Percentiles rank a stretch among this genome's conserved stretches.
phyloP scores from a whole-genome alignment of 768 basidiomycete genomes.

The Dacryopinax primogenitus region DNA sequence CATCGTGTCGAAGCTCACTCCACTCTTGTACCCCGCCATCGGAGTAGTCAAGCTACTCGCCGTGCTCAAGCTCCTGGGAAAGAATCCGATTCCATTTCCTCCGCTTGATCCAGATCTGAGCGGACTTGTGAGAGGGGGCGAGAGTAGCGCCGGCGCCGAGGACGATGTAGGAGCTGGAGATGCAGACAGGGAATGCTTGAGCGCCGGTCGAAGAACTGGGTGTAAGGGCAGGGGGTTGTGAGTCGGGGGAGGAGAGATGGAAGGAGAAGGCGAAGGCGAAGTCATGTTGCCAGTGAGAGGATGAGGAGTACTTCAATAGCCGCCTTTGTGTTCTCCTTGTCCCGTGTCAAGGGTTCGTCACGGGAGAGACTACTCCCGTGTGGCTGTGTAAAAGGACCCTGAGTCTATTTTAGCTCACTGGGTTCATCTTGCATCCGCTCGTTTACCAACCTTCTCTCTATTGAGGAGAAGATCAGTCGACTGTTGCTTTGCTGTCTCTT shows the following conservation, averaged over 20 bases:
- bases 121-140: constrained; percentile 3
- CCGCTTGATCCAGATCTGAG: neutral
- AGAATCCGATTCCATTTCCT: too few species aligned
- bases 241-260: neutral
- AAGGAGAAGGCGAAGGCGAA: neutral
- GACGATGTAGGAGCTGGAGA: constrained; percentile 10
- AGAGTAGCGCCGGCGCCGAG: neutral
- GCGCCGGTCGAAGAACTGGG: constrained; percentile 38
- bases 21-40: constrained; percentile 35
- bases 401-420: neutral
- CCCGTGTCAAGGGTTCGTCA: neutral
- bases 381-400: neutral
- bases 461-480: too few species aligned
- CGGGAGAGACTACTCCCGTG: neutral
- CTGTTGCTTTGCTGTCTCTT: neutral
- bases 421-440: neutral
- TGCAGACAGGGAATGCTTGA: constrained; percentile 31
- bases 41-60: neutral
- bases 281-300: too few species aligned
- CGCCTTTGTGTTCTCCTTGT: too few species aligned
- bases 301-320: too few species aligned
- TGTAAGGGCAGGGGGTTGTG: neutral
- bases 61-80: neutral
- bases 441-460: neutral
- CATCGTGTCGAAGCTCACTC: constrained; percentile 80